Evolutionary conservation across 805 yeast genomes (phyloP), one percentile per base, ranked within the genome.

Genomic region (Barnettozyma wickerhamii): DNA sequence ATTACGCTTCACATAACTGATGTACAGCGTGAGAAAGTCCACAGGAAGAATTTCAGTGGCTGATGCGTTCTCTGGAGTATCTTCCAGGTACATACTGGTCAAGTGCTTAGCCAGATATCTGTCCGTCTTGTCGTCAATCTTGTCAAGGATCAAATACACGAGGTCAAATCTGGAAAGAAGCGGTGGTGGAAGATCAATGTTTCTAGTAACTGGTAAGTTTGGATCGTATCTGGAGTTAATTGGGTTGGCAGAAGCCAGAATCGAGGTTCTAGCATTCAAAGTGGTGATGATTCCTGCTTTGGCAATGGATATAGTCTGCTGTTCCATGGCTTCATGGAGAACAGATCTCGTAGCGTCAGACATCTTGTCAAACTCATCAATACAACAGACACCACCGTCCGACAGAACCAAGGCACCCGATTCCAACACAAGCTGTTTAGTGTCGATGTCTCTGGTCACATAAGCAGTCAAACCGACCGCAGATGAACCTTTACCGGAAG

Each of bases 401-500:
- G 96, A 87, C 33, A 93, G 70, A 12, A 93, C 98, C 48, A 93
- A 72, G 0, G 99, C 99, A 61, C 99, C 99, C 55, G 89, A 77
- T 60, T 93, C 99, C 39, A 93, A 72, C 4, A 93, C 99, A 37
- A 91, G 66, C 62, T 93, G 99, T 55, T 80, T 85, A 0, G 98
- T 88, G 55, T 93, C 98, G 20, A 85, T 74, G 60, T 93, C 99
- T 56, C 96, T 74, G 7, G 99, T 90, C 41, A 93, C 83, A 60
- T 93, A 93, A 0, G 99, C 99, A 1, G 99, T 93, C 56, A 93
- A 71, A 71, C 99, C 99, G 37, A 93, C 99, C 0, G 99, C 99
- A 24, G 99, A 93, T 1, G 97, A 89, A 38, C 99, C 99, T 57
- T 93, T 93, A 63, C 99, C 99, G 1, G 97, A 90, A 4, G 99